Evolutionary conservation across 495 filamentous ascomycete genomes (phyloP).

Genomic region (Podospora australis): DNA sequence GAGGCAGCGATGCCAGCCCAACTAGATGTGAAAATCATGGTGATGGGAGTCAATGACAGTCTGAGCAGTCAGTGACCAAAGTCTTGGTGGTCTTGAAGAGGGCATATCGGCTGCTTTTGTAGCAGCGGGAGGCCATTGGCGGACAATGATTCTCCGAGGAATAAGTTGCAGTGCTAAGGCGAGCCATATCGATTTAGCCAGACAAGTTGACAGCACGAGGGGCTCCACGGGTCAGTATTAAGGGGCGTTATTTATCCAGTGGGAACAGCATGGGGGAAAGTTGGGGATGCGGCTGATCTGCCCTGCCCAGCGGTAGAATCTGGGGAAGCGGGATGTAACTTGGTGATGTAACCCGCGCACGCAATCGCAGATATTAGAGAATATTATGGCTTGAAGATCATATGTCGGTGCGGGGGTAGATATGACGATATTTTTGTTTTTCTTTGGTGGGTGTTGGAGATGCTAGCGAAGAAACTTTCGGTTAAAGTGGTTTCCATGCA

Average conservation of each 20-base stretch:
- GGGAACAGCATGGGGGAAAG: not conserved
- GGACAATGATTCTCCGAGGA: constrained; percentile 18
- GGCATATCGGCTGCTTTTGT: constrained; percentile 1
- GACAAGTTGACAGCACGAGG: constrained; percentile 1
- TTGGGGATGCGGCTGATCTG: not conserved
- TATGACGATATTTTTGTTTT: too few relatives aligned
- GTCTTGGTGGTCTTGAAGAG: not conserved
- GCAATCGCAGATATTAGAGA: too few relatives aligned
- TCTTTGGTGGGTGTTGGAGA: too few relatives aligned
- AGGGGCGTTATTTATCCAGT: constrained; percentile 12
- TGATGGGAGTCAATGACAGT: not conserved
- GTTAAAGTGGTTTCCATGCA: too few relatives aligned
- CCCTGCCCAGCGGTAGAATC: not conserved
- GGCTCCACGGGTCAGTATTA: not conserved
- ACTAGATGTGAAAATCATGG: not conserved
- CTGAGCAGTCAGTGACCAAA: not conserved
- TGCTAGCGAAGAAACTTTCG: too few relatives aligned
- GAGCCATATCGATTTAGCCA: constrained; percentile 17
- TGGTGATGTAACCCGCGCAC: too few relatives aligned
- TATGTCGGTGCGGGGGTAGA: too few relatives aligned
- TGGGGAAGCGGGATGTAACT: not conserved
- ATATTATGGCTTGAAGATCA: too few relatives aligned
- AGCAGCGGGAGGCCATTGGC: not conserved
- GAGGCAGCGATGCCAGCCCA: constrained; percentile 8
- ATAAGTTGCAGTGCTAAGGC: constrained; percentile 13